Evolutionary conservation across 208 protist species (phyloP).

Genomic region (Crithidia thermophila): DNA sequence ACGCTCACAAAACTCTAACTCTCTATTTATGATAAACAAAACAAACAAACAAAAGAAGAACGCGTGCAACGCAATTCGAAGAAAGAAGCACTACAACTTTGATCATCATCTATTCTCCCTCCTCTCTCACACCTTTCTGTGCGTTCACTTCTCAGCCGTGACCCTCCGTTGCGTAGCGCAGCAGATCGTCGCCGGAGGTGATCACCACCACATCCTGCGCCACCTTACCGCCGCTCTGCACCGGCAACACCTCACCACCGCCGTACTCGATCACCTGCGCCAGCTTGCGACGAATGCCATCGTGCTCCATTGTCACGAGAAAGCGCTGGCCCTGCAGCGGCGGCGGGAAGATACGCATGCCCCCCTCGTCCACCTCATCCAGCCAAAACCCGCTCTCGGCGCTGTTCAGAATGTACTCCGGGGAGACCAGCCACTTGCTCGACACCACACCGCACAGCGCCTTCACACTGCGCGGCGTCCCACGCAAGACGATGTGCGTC

Average conservation of each 20-base stretch:
- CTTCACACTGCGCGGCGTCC: conserved; percentile 82
- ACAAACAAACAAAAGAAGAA: too few relatives aligned
- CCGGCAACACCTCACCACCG: conserved; percentile 66
- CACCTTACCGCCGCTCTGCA: conserved; percentile 2
- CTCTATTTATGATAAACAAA: too few relatives aligned
- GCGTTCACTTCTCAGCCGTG: conserved; percentile 21
- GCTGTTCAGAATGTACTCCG: conserved; percentile 77
- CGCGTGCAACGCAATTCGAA: too few relatives aligned
- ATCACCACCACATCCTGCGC: conserved; percentile 74
- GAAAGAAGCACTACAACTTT: too few relatives aligned
- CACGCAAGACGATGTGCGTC: conserved; percentile 83
- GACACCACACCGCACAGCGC: conserved; percentile 79
- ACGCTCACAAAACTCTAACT: too few relatives aligned
- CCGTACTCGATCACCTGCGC: conserved; percentile 86
- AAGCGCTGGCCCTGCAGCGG: conserved; percentile 78
- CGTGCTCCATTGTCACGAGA: conserved; percentile 61
- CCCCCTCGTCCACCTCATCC: conserved; percentile 75
- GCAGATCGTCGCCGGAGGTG: conserved; percentile 69
- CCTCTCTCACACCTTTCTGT: not conserved
- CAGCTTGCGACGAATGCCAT: conserved; percentile 55
- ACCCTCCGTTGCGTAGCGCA: conserved; percentile 70
- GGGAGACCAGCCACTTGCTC: conserved; percentile 76
- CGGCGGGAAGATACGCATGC: conserved; percentile 68
- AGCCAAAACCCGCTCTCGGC: conserved; percentile 76
- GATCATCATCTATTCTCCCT: not conserved